Evolutionary conservation across 139 green algal species (phyloP), one percentile per base, ranked within the genome.

Genomic region (Coelastrella sp.): DNA sequence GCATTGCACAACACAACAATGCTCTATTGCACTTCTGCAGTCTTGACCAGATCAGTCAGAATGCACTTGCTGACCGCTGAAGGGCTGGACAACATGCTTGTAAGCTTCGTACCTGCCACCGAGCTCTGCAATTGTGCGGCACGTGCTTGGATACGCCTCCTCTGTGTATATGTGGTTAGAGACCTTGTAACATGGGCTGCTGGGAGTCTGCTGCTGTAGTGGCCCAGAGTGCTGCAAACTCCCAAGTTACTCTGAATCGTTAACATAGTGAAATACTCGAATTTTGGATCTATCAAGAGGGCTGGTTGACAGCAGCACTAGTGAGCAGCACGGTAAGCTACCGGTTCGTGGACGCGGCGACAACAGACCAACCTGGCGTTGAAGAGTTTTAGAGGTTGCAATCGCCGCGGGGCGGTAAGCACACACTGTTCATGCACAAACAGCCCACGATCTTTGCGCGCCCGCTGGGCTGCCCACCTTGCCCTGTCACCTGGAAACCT

Each of bases 121-220:
- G 38, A 59, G 43, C 23, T n/a, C 32, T 81, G 73, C 50, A 81
- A 68, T 50, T 81, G 73, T 23, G 73, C 73, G 32, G 50, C 73
- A 27, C 73, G 73, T 17, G 21, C 38, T 7, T 27, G 5, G 23
- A 67, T 13, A 11, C 41, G 19, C 27, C 15, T 35, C 41, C n/a
- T 60, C 13, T 40, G n/a, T 17, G 30, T 25, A 15, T 23, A 35
- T 21, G 30, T 5, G 9, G 34, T 50, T 48, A 32, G 48, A 68
- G 73, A 34, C 17, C 27, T 81, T 67, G 27, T 32, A 13, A 67
- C 19, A 8, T 53, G 27, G 32, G 23, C 23, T 37, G 62, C 23
- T 34, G 40, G 13, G 13, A 32, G 50, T 21, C 41, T 79, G 71
- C 71, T 79, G 43, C 71, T 13, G 8, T 27, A 41, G 11, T 69